phyloP scores from a whole-genome alignment of 2,329 filamentous ascomycete genomes.

The Alternaria triticina region DNA sequence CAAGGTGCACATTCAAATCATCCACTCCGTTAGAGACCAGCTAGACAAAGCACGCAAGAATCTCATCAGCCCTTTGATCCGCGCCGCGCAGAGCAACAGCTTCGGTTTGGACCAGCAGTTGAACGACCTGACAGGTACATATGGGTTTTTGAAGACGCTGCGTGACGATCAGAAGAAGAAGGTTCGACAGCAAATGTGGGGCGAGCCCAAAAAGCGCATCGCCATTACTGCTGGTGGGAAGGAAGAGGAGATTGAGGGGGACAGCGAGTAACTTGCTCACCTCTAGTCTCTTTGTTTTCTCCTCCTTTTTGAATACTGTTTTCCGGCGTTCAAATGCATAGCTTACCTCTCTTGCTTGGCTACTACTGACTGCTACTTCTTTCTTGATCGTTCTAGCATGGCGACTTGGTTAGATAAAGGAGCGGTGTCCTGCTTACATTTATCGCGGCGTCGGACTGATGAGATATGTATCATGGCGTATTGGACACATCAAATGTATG shows the following conservation, averaged over 20 bases:
- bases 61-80: constrained; percentile 82
- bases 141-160: constrained; percentile 76
- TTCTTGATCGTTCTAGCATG: constrained; percentile 3
- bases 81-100: constrained; percentile 70
- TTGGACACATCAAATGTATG: not conserved
- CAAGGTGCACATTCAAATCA: constrained; percentile 82
- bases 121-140: constrained; percentile 78
- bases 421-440: not conserved
- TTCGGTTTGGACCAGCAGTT: constrained; percentile 86
- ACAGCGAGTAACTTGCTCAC: not conserved
- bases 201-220: constrained; percentile 37
- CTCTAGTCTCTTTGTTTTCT: not conserved
- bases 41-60: constrained; percentile 84
- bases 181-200: constrained; percentile 76
- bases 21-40: constrained; percentile 83
- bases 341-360: not conserved
- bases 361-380: not conserved
- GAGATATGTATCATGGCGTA: not conserved
- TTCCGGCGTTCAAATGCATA: not conserved
- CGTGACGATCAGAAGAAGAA: constrained; percentile 82
- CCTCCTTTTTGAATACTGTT: not conserved
- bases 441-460: not conserved
- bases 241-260: constrained; percentile 25
- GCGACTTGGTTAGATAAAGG: constrained; percentile 12
- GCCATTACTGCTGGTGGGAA: constrained; percentile 30